Percentiles rank a stretch among this genome's conserved stretches.
Evolutionary conservation across 106 monocot species (phyloP).

Genomic region (Hemerocallis citrina): DNA sequence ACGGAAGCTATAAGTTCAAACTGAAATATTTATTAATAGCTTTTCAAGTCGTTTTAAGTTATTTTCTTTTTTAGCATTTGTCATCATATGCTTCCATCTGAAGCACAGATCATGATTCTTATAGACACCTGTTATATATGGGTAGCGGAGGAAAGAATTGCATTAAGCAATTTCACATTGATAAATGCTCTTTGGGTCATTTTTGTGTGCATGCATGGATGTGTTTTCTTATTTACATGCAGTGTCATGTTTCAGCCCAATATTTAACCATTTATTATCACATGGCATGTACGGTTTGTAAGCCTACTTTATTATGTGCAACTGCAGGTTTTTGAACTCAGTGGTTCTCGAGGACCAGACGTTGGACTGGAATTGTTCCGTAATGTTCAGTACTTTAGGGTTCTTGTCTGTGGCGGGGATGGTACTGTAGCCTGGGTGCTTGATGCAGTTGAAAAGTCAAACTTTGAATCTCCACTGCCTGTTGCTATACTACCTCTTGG

Average conservation of each 20-base stretch:
- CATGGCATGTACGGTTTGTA: neutral
- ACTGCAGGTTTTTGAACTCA: constrained; percentile 71
- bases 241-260: neutral
- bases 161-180: neutral
- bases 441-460: constrained; percentile 75
- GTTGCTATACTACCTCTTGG: constrained; percentile 96
- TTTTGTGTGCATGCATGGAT: neutral
- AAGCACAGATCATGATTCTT: no score
- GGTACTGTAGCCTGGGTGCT: constrained; percentile 95
- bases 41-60: no score
- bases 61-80: neutral
- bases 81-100: neutral
- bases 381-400: constrained; percentile 52
- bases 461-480: constrained; percentile 90
- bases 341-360: constrained; percentile 74
- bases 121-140: neutral
- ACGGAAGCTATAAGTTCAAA: no score
- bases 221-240: neutral
- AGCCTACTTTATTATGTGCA: neutral
- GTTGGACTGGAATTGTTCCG: constrained; percentile 71
- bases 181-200: neutral
- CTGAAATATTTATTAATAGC: no score
- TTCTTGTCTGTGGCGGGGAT: constrained; percentile 96
- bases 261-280: neutral
- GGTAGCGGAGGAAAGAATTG: neutral